Conservation (phyloP, 331 rosid genomes). For the Pyracantha coccinea region DNA sequence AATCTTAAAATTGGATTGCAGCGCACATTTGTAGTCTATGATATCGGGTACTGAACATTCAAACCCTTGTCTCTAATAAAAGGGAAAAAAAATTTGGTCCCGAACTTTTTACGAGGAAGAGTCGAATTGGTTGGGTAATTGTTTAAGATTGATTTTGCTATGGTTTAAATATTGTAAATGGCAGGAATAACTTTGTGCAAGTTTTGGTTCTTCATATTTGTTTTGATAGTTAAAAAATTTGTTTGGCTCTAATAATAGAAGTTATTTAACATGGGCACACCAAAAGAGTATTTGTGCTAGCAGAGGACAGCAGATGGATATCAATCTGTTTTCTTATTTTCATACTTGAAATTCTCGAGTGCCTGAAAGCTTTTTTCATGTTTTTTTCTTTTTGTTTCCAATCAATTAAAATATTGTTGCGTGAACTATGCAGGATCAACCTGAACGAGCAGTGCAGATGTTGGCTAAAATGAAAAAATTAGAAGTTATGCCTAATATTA, state of each 20-base stretch:
- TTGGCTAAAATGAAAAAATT: slow-evolving; percentile 65
- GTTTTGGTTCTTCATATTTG: not conserved
- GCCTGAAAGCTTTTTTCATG: not conserved
- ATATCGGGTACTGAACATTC: not conserved
- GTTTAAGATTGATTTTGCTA: not conserved
- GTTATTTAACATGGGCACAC: not conserved
- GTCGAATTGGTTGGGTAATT: not conserved
- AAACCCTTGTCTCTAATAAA: not conserved
- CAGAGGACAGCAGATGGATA: not conserved
- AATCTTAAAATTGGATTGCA: not conserved
- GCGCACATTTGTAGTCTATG: not conserved
- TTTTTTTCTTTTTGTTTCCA: slow-evolving; percentile 8
- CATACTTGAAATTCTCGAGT: not conserved
- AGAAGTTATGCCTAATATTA: slow-evolving; percentile 51
- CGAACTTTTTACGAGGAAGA: not conserved
- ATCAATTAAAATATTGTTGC: slow-evolving; percentile 15
- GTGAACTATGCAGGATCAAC: slow-evolving; percentile 51
- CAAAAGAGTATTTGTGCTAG: not conserved
- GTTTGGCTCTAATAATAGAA: not conserved
- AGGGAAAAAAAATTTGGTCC: not conserved
- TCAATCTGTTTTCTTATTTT: not conserved
- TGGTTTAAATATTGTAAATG: not conserved
- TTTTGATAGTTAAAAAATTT: not conserved
- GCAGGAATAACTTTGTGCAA: not conserved
- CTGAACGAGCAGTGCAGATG: slow-evolving; percentile 63